Base-by-base conservation (phyloP, 306 rosid genomes). In the Pyrus communis region DNA sequence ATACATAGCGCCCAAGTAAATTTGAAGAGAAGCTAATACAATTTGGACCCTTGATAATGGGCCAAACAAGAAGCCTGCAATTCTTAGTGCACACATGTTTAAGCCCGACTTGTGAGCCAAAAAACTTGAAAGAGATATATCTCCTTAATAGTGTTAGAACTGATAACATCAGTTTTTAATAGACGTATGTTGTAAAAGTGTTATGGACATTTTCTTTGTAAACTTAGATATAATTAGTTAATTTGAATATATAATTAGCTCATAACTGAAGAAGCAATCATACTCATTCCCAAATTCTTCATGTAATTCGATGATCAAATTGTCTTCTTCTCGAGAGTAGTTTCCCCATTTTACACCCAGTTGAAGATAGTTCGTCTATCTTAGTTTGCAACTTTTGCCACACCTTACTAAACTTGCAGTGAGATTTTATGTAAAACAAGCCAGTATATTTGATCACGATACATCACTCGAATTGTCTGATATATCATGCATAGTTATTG, bases 301-400 rank as follows among this genome's bases (percentile, higher is more conserved):
- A 45, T 86, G 97, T 57, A 88, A 80, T 63, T 88, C 82, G 45
- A 75, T 78, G 88, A 93, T 90, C 11, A 82, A 65, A 62, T 79
- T 70, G 61, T 91, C 91, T 80, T 93, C 95, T 61, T 82, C 75
- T 11, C 71, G 80, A 9, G 93, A 79, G 67, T 78, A 91, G 57
- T 77, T 88, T 17, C 96, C 96, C 98, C 80, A 87, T 80, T 85
- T 91, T 49, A 93, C 85, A 77, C 86, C 87, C 57, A 90, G 95
- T 51, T 87, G 76, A 28, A 93, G 85, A 75, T 93, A 89, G 69
- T 93, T 93, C 79, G 83, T 85, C 98, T 93, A 91, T 46, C 97
- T 89, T 21, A 91, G 84, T 67, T 97, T 84, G 82, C 98, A 93
- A 69, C 98, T 93, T 82, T 93, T 93, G 42, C 97, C 98, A 71